Conservation (phyloP, 2,329 filamentous ascomycete species). For the Furcasterigmium sp. region DNA sequence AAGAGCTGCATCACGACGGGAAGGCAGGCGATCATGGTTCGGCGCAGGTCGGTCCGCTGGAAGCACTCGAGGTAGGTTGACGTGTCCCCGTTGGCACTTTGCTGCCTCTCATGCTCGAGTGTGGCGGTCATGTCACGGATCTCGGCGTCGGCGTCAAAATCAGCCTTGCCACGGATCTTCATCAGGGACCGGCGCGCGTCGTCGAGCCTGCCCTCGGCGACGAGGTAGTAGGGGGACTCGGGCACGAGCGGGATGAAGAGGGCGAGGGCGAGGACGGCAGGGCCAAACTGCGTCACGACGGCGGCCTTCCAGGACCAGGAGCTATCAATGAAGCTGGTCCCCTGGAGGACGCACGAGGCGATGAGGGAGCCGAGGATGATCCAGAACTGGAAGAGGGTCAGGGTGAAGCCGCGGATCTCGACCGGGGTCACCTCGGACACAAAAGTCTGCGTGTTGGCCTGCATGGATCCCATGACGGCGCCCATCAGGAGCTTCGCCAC, state of each 20-base stretch:
- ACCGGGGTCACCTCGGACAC: constrained; percentile 1
- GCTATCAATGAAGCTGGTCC: not conserved
- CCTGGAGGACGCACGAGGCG: constrained; percentile 1
- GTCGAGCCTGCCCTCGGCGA: constrained; percentile 57
- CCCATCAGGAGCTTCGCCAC: constrained; percentile 2
- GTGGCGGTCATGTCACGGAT: constrained; percentile 87
- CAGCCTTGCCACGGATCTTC: constrained; percentile 56
- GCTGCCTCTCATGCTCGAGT: constrained; percentile 56
- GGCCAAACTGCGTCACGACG: constrained; percentile 49
- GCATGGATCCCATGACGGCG: constrained; percentile 3
- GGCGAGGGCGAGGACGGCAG: constrained; percentile 58
- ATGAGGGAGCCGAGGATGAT: constrained; percentile 1
- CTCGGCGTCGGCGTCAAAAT: constrained; percentile 78
- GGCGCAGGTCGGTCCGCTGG: constrained; percentile 12
- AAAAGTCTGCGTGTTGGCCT: constrained; percentile 2
- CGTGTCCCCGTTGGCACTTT: constrained; percentile 2
- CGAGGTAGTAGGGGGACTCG: constrained; percentile 72
- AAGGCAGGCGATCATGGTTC: constrained; percentile 3
- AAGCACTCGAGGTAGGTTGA: constrained; percentile 21
- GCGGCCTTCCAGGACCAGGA: constrained; percentile 2
- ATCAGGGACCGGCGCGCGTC: constrained; percentile 63
- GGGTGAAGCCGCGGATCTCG: constrained; percentile 2
- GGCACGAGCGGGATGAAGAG: constrained; percentile 64
- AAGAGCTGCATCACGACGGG: constrained; percentile 8
- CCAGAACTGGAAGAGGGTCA: constrained; percentile 4